Evolutionary conservation across 2,329 filamentous ascomycete genomes (phyloP).

Genomic region (Tolypocladium sp.): DNA sequence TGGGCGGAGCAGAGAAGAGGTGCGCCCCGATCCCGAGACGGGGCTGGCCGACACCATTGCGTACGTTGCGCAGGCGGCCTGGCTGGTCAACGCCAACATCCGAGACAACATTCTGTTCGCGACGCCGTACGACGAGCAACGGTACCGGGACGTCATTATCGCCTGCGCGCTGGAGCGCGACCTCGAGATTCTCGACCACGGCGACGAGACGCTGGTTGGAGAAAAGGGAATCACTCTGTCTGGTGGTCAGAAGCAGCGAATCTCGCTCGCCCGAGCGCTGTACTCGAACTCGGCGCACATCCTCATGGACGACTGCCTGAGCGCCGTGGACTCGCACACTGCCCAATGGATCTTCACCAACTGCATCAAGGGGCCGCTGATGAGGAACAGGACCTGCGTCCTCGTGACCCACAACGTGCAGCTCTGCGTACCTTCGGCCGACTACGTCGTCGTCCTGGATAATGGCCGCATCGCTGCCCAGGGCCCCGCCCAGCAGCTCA

Average conservation of each 20-base stretch:
- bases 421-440: slow-evolving; percentile 73
- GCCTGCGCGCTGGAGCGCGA: slow-evolving; percentile 89
- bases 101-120: slow-evolving; percentile 94
- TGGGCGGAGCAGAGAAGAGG: slow-evolving; percentile 75
- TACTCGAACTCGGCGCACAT: slow-evolving; percentile 91
- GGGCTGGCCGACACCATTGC: slow-evolving; percentile 85
- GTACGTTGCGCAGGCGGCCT: slow-evolving; percentile 93
- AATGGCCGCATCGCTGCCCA: slow-evolving; percentile 74
- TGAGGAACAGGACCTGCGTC: slow-evolving; percentile 83
- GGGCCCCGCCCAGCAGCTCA: slow-evolving; percentile 69
- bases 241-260: slow-evolving; percentile 94
- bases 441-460: slow-evolving; percentile 75
- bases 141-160: slow-evolving; percentile 81
- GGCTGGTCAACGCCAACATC: slow-evolving; percentile 93
- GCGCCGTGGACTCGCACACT: slow-evolving; percentile 93
- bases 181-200: slow-evolving; percentile 82
- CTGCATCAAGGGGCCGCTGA: slow-evolving; percentile 80
- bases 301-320: slow-evolving; percentile 88
- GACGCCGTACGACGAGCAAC: slow-evolving; percentile 65
- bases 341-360: slow-evolving; percentile 97
- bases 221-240: slow-evolving; percentile 97
- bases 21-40: slow-evolving; percentile 72
- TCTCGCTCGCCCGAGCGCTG: slow-evolving; percentile 91
- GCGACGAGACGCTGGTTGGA: slow-evolving; percentile 87
- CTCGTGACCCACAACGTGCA: slow-evolving; percentile 91